Evolutionary conservation across 2,329 filamentous ascomycete genomes (phyloP).

Genomic region (Dothideomycetes sp.): DNA sequence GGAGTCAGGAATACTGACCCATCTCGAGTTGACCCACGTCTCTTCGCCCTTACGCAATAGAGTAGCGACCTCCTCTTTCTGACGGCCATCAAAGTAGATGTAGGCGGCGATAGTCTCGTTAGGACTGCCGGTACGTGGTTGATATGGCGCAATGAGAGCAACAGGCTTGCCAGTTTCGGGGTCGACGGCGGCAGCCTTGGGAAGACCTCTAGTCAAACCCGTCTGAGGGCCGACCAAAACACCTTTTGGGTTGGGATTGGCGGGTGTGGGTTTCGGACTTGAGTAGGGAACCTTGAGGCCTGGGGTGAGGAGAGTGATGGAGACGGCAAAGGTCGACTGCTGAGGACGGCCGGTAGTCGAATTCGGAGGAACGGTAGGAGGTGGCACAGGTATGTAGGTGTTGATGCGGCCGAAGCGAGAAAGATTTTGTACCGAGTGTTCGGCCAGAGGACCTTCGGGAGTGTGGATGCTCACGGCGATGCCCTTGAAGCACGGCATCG

Average conservation of each 20-base stretch:
- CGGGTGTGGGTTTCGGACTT: slow-evolving; percentile 66
- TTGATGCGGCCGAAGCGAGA: slow-evolving; percentile 86
- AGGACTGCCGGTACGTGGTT: slow-evolving; percentile 80
- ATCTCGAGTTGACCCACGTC: slow-evolving; percentile 97
- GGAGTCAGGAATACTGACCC: slow-evolving; percentile 85
- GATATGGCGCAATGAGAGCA: slow-evolving; percentile 67
- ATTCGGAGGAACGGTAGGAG: slow-evolving; percentile 62
- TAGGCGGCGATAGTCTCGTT: slow-evolving; percentile 98
- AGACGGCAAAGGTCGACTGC: slow-evolving; percentile 94
- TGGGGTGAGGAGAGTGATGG: slow-evolving; percentile 87
- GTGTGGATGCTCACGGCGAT: slow-evolving; percentile 96
- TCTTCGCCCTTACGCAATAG: slow-evolving; percentile 86
- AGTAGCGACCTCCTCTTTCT: slow-evolving; percentile 95
- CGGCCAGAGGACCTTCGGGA: slow-evolving; percentile 68
- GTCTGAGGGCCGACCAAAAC: slow-evolving; percentile 57
- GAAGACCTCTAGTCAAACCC: slow-evolving; percentile 39
- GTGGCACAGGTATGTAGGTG: slow-evolving; percentile 92
- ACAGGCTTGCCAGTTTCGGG: slow-evolving; percentile 36
- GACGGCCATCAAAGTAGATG: slow-evolving; percentile 94
- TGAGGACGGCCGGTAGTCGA: slow-evolving; percentile 67
- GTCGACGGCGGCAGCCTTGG: slow-evolving; percentile 40
- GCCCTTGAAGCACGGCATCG: slow-evolving; percentile 96
- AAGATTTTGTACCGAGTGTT: slow-evolving; percentile 92
- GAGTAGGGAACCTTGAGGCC: slow-evolving; percentile 88
- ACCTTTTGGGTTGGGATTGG: slow-evolving; percentile 70